Base-by-base conservation (phyloP, 306 rosid species). In the Quercus dentata region DNA sequence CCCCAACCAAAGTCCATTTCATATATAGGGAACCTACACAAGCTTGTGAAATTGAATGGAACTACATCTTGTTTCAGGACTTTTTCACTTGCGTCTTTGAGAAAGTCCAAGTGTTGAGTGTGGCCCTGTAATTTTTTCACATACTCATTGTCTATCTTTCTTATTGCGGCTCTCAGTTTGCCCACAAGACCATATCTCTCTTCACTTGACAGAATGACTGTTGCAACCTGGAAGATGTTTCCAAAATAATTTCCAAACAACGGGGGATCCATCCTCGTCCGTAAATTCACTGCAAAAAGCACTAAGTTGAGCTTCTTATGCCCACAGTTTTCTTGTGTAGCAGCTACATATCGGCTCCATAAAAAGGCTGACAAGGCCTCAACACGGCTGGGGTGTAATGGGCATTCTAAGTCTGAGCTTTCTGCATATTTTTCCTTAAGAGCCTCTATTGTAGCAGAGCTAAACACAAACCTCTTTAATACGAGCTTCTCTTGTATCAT, bases 1-100 rank as follows among this genome's bases (percentile, higher is more conserved):
- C 91, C 84, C 88, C 87, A 77, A 25, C 88, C 91, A 35, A 85
- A 80, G 30, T 87, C 79, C 56, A 64, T 71, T 46, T 87, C 87
- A 44, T 82, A 82, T 3, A 85, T 20, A 0, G 78, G 74, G 13
- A 81, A 38, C 13, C 70, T 76, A 4, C 44, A 2, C 78, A 55
- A 76, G 5, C 81, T 71, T 18, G 33, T 74, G 31, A 76, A 82
- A 13, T 33, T 41, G 46, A 54, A 71, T 18, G 64, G 56, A 27
- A 18, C 30, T 55, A 69, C 17, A 1, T 72, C 27, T 18, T 30
- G 54, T 23, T 35, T 15, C 17, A 28, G 6, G 1, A 38, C 12
- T 69, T 55, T 14, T 6, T 3, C 14, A 56, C 2, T n/a, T 2
- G 4, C 21, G 35, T 78, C 69, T 10, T 49, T 21, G 1, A 78